phyloP scores from a whole-genome alignment of 495 filamentous ascomycete genomes.

The Penicillium coprophilum region DNA sequence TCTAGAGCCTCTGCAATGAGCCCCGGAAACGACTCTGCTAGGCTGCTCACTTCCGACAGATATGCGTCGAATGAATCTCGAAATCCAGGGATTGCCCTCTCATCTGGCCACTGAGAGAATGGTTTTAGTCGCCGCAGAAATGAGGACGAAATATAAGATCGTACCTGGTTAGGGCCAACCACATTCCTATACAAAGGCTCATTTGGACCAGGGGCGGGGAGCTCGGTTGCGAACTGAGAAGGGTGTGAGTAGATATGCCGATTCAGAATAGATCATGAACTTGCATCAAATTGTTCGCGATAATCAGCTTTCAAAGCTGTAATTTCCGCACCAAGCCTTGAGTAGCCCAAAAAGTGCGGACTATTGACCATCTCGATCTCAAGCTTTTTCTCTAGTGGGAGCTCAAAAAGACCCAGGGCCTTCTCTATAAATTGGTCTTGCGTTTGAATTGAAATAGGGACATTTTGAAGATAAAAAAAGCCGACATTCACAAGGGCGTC shows the following conservation, averaged over 20 bases:
- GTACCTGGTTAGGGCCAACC: slow-evolving; percentile 67
- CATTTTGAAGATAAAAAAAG: slow-evolving; percentile 88
- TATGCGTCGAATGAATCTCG: slow-evolving; percentile 68
- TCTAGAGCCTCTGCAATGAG: slow-evolving; percentile 87
- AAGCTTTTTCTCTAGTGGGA: slow-evolving; percentile 78
- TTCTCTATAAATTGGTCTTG: slow-evolving; percentile 67
- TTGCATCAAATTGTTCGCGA: slow-evolving; percentile 89
- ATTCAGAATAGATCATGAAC: slow-evolving; percentile 31
- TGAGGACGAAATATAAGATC: not conserved
- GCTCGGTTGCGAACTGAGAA: slow-evolving; percentile 55
- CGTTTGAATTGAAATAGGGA: slow-evolving; percentile 67
- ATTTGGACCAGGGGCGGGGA: slow-evolving; percentile 59
- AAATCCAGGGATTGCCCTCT: slow-evolving; percentile 67
- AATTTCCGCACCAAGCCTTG: slow-evolving; percentile 48
- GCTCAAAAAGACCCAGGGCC: slow-evolving; percentile 73
- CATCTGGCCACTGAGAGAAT: slow-evolving; percentile 72
- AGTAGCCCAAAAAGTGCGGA: slow-evolving; percentile 58
- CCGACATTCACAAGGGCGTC: slow-evolving; percentile 86
- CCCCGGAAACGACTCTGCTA: slow-evolving; percentile 74
- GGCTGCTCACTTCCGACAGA: slow-evolving; percentile 65
- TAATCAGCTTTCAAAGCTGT: slow-evolving; percentile 46
- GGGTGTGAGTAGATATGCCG: not conserved
- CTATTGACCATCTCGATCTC: slow-evolving; percentile 90
- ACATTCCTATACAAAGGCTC: slow-evolving; percentile 79
- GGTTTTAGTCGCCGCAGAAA: not conserved